A percentile compares a stretch with the other conserved stretches of the same genome.
Conservation (phyloP, 75 land plant genomes). For the Pinus taeda region DNA sequence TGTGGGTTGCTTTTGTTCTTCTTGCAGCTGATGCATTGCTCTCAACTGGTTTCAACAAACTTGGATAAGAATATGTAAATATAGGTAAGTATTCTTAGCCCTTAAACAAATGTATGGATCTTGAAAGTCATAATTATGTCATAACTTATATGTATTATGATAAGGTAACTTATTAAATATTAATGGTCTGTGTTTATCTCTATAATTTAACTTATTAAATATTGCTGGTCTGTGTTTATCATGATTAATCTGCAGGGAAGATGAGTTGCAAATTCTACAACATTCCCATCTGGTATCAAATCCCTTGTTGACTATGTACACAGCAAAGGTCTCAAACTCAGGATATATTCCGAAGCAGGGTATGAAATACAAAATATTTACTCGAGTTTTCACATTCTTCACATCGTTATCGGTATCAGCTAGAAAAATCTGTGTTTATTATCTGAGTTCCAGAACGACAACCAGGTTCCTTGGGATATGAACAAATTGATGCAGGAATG, state of each 20-base stretch:
- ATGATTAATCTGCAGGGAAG: too few relatives aligned
- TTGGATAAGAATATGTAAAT: constrained; percentile 10
- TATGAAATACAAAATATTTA: not conserved
- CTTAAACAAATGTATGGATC: too few relatives aligned
- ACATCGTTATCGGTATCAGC: not conserved
- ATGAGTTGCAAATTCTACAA: constrained; percentile 3
- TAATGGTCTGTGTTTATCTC: not conserved
- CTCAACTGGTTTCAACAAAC: constrained; percentile 3
- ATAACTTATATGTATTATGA: not conserved
- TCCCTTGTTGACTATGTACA: constrained; percentile 27
- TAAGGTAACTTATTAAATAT: too few relatives aligned
- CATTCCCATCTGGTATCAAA: constrained; percentile 19
- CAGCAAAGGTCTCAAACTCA: constrained; percentile 23
- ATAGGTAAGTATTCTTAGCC: not conserved
- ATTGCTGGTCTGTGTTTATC: not conserved
- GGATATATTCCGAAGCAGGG: constrained; percentile 37
- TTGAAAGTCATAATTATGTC: too few relatives aligned
- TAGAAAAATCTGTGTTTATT: not conserved
- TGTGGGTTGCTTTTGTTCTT: not conserved
- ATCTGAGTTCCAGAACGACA: constrained; percentile 17
- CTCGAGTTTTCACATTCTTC: not conserved
- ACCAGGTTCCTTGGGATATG: constrained; percentile 93
- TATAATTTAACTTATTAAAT: not conserved
- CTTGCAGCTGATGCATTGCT: constrained; percentile 5
- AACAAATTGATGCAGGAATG: constrained; percentile 78